Conservation (phyloP, 2,329 filamentous ascomycete species). For the Blumeria graminis region DNA sequence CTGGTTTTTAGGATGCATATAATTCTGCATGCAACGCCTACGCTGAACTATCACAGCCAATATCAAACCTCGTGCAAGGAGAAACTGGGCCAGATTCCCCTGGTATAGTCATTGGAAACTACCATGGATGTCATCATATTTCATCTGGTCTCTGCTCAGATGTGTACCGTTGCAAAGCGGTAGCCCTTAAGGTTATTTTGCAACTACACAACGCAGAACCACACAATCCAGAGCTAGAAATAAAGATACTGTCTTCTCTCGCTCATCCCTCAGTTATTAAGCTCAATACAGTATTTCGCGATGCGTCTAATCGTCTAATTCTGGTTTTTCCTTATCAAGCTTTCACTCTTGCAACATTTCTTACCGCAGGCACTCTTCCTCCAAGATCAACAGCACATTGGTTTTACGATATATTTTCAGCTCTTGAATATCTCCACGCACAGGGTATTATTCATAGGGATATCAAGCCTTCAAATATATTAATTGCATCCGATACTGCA, state of each 20-base stretch:
- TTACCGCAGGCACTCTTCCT: conserved; percentile 24
- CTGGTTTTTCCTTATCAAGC: conserved; percentile 71
- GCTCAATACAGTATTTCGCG: conserved; percentile 49
- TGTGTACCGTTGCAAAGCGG: conserved; percentile 40
- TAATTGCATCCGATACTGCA: conserved; percentile 41
- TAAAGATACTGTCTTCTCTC: conserved; percentile 41
- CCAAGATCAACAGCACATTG: conserved; percentile 16
- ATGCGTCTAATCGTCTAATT: conserved; percentile 46
- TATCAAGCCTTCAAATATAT: conserved; percentile 75
- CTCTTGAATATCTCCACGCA: conserved; percentile 45
- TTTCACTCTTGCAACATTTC: conserved; percentile 42
- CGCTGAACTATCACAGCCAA: background rate
- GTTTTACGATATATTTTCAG: conserved; percentile 45
- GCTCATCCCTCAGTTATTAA: conserved; percentile 35
- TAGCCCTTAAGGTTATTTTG: conserved; percentile 71
- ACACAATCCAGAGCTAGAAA: conserved; percentile 62
- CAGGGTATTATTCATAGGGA: conserved; percentile 75
- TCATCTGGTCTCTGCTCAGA: conserved; percentile 53
- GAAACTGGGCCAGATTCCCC: conserved; percentile 7
- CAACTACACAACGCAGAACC: conserved; percentile 50
- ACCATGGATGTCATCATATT: conserved; percentile 28
- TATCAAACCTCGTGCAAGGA: background rate
- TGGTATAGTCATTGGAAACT: conserved; percentile 25
- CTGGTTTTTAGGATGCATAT: conserved; percentile 29
- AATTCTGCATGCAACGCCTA: conserved; percentile 16